Conservation (phyloP, 495 filamentous ascomycete genomes). For the Podospora anserina region DNA sequence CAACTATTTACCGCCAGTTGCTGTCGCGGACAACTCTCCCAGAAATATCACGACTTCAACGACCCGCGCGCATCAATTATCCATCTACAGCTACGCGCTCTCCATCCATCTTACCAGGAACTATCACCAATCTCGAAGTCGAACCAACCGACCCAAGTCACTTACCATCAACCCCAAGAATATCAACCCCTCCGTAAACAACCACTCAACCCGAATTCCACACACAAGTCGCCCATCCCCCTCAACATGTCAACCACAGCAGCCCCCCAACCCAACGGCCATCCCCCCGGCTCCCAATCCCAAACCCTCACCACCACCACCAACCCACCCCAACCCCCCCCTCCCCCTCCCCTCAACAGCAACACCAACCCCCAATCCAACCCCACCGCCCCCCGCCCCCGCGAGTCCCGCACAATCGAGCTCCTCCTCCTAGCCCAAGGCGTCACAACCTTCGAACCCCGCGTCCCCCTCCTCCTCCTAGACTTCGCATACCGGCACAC, state of each 20-base stretch:
- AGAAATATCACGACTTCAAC: neutral
- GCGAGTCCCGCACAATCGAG: conserved; percentile 88
- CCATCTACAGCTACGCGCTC: neutral
- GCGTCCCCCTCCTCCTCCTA: conserved; percentile 88
- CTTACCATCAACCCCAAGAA: neutral
- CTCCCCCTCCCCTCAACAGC: conserved; percentile 27
- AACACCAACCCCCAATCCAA: neutral
- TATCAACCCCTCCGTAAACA: neutral
- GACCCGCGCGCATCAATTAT: neutral
- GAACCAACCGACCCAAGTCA: neutral
- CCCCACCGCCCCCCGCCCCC: conserved; percentile 64
- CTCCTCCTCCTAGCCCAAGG: conserved; percentile 84
- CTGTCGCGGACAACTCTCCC: neutral
- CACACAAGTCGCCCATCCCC: neutral
- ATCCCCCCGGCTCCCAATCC: conserved; percentile 34
- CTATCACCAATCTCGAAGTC: neutral
- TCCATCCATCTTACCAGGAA: neutral
- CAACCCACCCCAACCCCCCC: conserved; percentile 33
- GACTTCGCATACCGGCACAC: conserved; percentile 93
- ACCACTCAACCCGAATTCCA: neutral
- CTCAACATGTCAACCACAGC: conserved; percentile 20
- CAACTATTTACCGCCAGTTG: neutral
- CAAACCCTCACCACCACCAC: conserved; percentile 34
- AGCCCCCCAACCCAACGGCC: conserved; percentile 44
- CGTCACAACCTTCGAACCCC: conserved; percentile 86